Base-by-base conservation (phyloP, 169 alveolate species). In the Cytauxzoon felis region DNA sequence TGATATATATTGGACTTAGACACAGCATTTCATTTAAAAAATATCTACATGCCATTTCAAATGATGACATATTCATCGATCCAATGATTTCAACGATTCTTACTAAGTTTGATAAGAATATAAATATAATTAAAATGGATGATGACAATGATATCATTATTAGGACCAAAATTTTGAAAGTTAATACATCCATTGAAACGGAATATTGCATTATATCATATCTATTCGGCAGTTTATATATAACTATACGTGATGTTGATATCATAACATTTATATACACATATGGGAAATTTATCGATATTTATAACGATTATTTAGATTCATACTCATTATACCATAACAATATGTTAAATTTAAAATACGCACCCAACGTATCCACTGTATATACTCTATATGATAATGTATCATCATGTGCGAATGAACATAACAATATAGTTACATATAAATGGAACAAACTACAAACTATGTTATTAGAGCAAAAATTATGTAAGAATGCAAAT, bases 221-320 rank as follows among this genome's bases (percentile, higher is more conserved):
- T 13, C 45, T 38, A 38, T n/a, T 73, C 27, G 78, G 71, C 9
- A 50, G 76, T 33, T 36, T 73, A n/a, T 54, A 73, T 64, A 41
- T 54, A 9, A 42, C 56, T 27, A 43, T 73, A 16, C 59, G 84
- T 24, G 84, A 73, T n/a, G 41, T 32, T 58, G 84, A 73, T 36
- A 19, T 73, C 59, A 47, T 53, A 27, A 62, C 34, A 2, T 9
- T 63, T 23, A 61, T 62, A 18, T 49, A 40, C 19, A 26, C 71
- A n/a, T 40, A 59, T 33, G 9, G 60, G 8, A 56, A 61, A 18
- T 73, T 56, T 38, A 59, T 57, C 49, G 30, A 19, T 49, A 21
- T 71, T 18, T 23, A 34, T 38, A 38, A 57, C 47, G 69, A 71
- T 29, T 59, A 50, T 60, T n/a, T n/a, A n/a, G n/a, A n/a, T n/a